Base-by-base conservation (phyloP, 1,139 yeast genomes). In the Yamadazyma diospyri region DNA sequence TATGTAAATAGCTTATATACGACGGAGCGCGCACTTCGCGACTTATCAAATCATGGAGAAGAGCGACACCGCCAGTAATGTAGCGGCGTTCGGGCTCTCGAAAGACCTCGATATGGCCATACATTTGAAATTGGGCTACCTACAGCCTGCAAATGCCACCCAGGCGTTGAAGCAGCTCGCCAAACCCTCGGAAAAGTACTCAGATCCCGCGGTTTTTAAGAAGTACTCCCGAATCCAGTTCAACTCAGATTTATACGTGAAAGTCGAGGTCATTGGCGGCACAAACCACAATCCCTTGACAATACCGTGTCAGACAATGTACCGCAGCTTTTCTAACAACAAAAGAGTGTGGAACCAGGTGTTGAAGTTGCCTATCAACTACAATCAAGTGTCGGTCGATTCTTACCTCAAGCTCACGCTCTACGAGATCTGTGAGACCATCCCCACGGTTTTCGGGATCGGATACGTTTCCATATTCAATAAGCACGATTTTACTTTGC, bases 1-100 rank as follows among this genome's bases (percentile, higher is more conserved):
- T n/a, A n/a, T n/a, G n/a, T n/a, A n/a, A n/a, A n/a, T n/a, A n/a
- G n/a, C n/a, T n/a, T n/a, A n/a, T n/a, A n/a, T n/a, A n/a, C n/a
- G n/a, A n/a, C n/a, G n/a, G n/a, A n/a, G n/a, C n/a, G n/a, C n/a
- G n/a, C n/a, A n/a, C n/a, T n/a, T n/a, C n/a, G n/a, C n/a, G n/a
- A n/a, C n/a, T n/a, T n/a, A n/a, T n/a, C n/a, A n/a, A n/a, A n/a
- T n/a, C n/a, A 16, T 25, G 28, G 18, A 25, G 20, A 16, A 27
- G 30, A n/a, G 11, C 13, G 16, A 28, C 13, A 13, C 10, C 5
- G 12, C 27, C 9, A 19, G 32, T 34, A 66, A 57, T 49, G 73
- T 75, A 23, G 69, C 76, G 26, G 76, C 88, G 1, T 86, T 85
- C 56, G 87, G 87, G 33, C 69, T 82, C 7, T 81, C 95, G 2